Conservation (phyloP, 2,329 filamentous ascomycete genomes). For the Aaosphaeria pasadenensis region DNA sequence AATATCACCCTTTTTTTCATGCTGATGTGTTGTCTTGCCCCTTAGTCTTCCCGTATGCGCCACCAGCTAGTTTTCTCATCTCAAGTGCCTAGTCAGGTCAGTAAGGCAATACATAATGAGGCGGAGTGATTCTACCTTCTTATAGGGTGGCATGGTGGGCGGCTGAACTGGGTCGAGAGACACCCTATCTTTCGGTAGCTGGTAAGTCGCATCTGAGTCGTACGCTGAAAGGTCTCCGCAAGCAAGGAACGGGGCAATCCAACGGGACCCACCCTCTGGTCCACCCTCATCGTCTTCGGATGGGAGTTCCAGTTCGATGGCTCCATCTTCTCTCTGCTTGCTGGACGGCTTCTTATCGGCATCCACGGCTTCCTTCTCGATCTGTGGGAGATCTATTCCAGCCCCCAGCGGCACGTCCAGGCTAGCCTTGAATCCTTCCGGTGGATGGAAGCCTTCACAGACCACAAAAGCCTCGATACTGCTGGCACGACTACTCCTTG, state of each 20-base stretch:
- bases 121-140: slow-evolving; percentile 48
- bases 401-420: slow-evolving; percentile 72
- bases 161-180: slow-evolving; percentile 91
- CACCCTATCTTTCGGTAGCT: slow-evolving; percentile 79
- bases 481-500: slow-evolving; percentile 88
- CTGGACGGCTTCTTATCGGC: slow-evolving; percentile 19
- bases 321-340: slow-evolving; percentile 43
- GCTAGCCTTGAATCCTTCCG: slow-evolving; percentile 70
- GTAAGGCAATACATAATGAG: neutral
- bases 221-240: slow-evolving; percentile 93
- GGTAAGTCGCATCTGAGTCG: slow-evolving; percentile 93
- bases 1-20: no score
- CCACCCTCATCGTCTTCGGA: slow-evolving; percentile 33
- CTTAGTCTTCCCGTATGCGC: slow-evolving; percentile 73
- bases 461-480: slow-evolving; percentile 97
- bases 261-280: slow-evolving; percentile 54
- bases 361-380: neutral
- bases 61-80: slow-evolving; percentile 71
- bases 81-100: slow-evolving; percentile 64
- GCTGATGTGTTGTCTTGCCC: slow-evolving; percentile 3
- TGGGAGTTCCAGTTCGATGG: slow-evolving; percentile 46
- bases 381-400: slow-evolving; percentile 50
- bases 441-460: slow-evolving; percentile 83
- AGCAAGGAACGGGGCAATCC: slow-evolving; percentile 96
- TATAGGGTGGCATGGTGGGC: slow-evolving; percentile 93